phyloP scores from a whole-genome alignment of 2,329 filamentous ascomycete genomes.

The Fusarium sp. region DNA sequence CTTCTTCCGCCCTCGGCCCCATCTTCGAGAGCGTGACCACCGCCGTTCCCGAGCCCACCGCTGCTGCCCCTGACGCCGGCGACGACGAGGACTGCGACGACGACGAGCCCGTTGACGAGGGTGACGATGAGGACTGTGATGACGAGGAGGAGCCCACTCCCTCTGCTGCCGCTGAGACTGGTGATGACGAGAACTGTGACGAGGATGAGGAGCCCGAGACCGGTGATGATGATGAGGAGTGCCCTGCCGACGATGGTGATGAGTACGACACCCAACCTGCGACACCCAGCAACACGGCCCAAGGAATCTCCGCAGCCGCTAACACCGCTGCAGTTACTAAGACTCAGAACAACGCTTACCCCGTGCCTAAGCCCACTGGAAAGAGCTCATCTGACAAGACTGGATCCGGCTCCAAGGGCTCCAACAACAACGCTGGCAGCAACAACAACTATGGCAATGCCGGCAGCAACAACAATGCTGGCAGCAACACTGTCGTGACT shows the following conservation, averaged over 20 bases:
- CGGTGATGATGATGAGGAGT: constrained; percentile 31
- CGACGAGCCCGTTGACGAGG: neutral
- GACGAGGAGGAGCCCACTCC: constrained; percentile 9
- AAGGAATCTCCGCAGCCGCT: constrained; percentile 1
- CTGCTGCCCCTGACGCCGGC: constrained; percentile 8
- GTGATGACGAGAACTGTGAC: constrained; percentile 31
- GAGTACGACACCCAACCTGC: constrained; percentile 13
- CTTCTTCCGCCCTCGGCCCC: neutral
- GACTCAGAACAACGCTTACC: neutral
- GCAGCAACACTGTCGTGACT: constrained; percentile 13
- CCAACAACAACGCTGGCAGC: neutral
- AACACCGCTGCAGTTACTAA: neutral
- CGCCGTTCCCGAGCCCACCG: constrained; percentile 9
- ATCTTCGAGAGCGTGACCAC: neutral
- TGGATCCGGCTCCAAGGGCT: neutral
- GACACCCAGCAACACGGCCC: neutral
- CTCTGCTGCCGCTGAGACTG: constrained; percentile 4
- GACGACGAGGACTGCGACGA: constrained; percentile 3
- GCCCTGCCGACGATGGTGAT: constrained; percentile 28
- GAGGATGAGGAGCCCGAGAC: constrained; percentile 16
- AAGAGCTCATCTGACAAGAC: neutral
- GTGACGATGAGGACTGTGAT: constrained; percentile 30
- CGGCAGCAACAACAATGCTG: neutral
- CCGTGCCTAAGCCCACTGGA: neutral
- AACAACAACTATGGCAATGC: neutral